Conservation (phyloP, 176 grass and related monocot species). For the Carex parvula region DNA sequence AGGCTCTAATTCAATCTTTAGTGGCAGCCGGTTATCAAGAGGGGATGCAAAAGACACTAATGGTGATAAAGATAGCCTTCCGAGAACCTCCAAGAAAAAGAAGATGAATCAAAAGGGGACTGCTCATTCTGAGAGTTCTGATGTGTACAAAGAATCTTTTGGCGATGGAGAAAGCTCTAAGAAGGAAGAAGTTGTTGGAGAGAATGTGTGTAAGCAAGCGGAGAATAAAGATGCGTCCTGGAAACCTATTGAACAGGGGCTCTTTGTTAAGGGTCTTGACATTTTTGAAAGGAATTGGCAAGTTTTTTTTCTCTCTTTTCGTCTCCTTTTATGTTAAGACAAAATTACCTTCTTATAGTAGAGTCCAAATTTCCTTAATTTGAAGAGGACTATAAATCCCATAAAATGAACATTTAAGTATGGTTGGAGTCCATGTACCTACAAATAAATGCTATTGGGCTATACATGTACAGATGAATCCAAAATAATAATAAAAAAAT, state of each 20-base stretch:
- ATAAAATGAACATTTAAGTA: background rate
- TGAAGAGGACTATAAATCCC: background rate
- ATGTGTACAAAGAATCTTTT: constrained; percentile 48
- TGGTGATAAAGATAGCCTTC: constrained; percentile 56
- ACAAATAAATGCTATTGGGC: constrained; percentile 1
- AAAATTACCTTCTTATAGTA: background rate
- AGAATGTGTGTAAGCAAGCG: constrained; percentile 59
- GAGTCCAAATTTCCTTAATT: constrained; percentile 1
- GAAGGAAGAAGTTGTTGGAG: constrained; percentile 69
- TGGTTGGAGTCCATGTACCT: background rate
- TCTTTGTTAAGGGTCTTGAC: constrained; percentile 86
- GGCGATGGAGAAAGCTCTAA: constrained; percentile 48
- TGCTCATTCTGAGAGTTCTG: constrained; percentile 36
- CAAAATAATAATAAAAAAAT: background rate
- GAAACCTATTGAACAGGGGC: constrained; percentile 85
- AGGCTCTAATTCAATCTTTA: constrained; percentile 59
- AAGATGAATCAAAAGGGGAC: constrained; percentile 45
- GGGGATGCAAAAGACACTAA: constrained; percentile 44
- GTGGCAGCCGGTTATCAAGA: constrained; percentile 45
- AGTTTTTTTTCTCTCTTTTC: constrained; percentile 6
- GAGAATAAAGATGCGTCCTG: constrained; percentile 43
- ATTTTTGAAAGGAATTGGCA: constrained; percentile 94
- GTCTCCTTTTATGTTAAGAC: background rate
- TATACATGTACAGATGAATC: background rate
- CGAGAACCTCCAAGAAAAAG: constrained; percentile 51